Percentiles rank a stretch among this genome's conserved stretches.
phyloP scores from a whole-genome alignment of 768 basidiomycete species.

The Lactifluus volemus region DNA sequence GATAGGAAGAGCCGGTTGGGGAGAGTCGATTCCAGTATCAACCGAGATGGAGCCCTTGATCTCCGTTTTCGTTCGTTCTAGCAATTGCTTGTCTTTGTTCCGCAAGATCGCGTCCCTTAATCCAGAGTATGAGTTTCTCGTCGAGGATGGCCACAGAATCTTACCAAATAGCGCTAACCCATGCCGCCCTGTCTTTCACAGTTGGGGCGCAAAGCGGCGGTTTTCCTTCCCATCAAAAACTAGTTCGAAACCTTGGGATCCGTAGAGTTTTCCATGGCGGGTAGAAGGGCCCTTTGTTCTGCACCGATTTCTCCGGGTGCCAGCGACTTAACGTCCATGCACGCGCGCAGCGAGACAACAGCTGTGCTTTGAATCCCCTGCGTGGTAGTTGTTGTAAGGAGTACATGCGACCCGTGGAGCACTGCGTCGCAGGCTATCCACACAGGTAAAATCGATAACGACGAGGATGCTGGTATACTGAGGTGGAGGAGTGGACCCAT shows the following conservation, averaged over 20 bases:
- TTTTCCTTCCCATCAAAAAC: constrained; percentile 41
- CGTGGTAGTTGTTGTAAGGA: constrained; percentile 40
- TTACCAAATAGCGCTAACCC: constrained; percentile 72
- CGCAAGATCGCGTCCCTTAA: constrained; percentile 52
- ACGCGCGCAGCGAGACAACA: constrained; percentile 41
- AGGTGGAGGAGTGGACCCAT: constrained; percentile 44
- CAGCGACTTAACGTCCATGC: constrained; percentile 58
- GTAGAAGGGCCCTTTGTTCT: constrained; percentile 39
- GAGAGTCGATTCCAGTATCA: not conserved
- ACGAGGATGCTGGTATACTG: constrained; percentile 24
- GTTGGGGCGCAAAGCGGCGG: constrained; percentile 59
- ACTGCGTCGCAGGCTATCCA: constrained; percentile 43
- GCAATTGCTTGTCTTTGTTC: constrained; percentile 24
- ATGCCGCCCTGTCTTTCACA: constrained; percentile 55
- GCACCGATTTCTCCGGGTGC: constrained; percentile 32
- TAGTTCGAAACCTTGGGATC: constrained; percentile 53
- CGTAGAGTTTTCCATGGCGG: constrained; percentile 28
- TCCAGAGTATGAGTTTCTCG: not conserved
- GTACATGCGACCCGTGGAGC: constrained; percentile 33
- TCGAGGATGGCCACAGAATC: constrained; percentile 10
- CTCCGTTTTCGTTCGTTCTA: constrained; percentile 18
- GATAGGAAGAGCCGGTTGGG: not conserved
- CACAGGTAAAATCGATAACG: constrained; percentile 28
- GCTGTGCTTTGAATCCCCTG: constrained; percentile 35
- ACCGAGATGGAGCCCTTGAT: constrained; percentile 20